phyloP scores from a whole-genome alignment of 495 filamentous ascomycete species.

The Oidiodendron maius region DNA sequence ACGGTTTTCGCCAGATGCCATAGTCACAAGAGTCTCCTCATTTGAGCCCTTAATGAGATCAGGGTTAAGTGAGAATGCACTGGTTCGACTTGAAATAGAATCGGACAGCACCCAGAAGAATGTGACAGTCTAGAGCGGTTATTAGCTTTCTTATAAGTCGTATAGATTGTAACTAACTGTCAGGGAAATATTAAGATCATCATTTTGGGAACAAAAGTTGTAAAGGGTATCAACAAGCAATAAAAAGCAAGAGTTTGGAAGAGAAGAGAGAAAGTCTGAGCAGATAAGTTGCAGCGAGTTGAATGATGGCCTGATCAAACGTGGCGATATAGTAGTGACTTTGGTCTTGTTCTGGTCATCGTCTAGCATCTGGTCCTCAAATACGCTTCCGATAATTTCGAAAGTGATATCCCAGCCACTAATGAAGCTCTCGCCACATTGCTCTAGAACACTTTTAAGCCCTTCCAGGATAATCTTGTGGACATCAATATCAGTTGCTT shows the following conservation, averaged over 20 bases:
- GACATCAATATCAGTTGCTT: conserved; percentile 66
- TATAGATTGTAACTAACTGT: conserved; percentile 42
- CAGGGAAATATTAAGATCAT: conserved; percentile 92
- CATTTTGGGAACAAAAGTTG: conserved; percentile 76
- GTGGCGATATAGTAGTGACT: conserved; percentile 55
- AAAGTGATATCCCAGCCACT: conserved; percentile 83
- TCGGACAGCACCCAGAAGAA: conserved; percentile 96
- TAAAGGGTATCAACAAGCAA: conserved; percentile 84
- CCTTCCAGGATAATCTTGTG: conserved; percentile 78
- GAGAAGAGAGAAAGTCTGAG: conserved; percentile 79
- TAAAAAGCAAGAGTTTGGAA: conserved; percentile 74
- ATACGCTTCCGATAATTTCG: conserved; percentile 78
- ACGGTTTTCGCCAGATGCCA: conserved; percentile 43
- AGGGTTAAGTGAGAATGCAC: conserved; percentile 31
- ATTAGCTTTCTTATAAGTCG: conserved; percentile 19
- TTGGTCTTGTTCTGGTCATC: conserved; percentile 12
- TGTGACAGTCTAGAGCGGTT: conserved; percentile 61
- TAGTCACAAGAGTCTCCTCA: conserved; percentile 40
- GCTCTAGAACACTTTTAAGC: conserved; percentile 75
- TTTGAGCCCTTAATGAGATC: conserved; percentile 43
- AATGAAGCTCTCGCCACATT: conserved; percentile 76
- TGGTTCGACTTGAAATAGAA: conserved; percentile 54
- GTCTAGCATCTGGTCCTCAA: conserved; percentile 39
- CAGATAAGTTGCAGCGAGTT: conserved; percentile 85
- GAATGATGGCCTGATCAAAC: conserved; percentile 78